phyloP scores from a whole-genome alignment of 2,329 filamentous ascomycete species.

The Pseudonectria foliicola region DNA sequence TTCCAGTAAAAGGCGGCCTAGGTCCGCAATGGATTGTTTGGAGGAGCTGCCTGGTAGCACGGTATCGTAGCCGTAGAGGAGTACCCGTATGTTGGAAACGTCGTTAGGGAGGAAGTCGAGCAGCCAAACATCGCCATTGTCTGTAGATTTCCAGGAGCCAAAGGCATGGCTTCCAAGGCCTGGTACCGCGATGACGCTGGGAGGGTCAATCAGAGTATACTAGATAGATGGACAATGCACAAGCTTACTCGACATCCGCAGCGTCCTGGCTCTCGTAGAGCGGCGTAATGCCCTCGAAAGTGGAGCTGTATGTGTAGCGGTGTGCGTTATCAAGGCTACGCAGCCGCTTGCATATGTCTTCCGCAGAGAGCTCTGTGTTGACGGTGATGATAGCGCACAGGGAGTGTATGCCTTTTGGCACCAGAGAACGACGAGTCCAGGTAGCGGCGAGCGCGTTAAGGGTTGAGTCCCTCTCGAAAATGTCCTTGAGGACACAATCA shows the following conservation, averaged over 20 bases:
- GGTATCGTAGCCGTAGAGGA: slow-evolving; percentile 26
- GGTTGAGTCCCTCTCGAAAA: no score
- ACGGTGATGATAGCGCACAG: slow-evolving; percentile 1
- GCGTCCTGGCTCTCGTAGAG: slow-evolving; percentile 11
- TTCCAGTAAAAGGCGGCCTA: slow-evolving; percentile 11
- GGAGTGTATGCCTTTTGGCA: no score
- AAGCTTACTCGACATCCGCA: slow-evolving; percentile 15
- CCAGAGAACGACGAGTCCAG: no score
- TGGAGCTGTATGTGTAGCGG: slow-evolving; percentile 1
- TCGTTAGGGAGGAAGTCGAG: slow-evolving; percentile 21
- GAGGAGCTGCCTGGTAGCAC: slow-evolving; percentile 12
- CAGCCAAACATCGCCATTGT: slow-evolving; percentile 21
- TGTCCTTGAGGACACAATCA: no score
- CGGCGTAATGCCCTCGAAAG: slow-evolving; percentile 21
- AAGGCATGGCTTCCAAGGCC: slow-evolving; percentile 24
- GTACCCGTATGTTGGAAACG: slow-evolving; percentile 14
- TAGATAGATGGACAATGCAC: not conserved
- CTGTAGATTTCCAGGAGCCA: slow-evolving; percentile 21
- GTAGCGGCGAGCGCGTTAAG: no score
- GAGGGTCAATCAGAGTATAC: not conserved
- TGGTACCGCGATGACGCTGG: slow-evolving; percentile 22
- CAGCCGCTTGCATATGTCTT: slow-evolving; percentile 1
- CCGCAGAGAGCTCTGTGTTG: slow-evolving; percentile 1
- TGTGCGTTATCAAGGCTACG: not conserved
- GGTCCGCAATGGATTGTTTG: slow-evolving; percentile 14